Evolutionary conservation across 1,284 basidiomycete genomes (phyloP), one percentile per base, ranked within the genome.

Genomic region (Taiwanofungus camphoratus): DNA sequence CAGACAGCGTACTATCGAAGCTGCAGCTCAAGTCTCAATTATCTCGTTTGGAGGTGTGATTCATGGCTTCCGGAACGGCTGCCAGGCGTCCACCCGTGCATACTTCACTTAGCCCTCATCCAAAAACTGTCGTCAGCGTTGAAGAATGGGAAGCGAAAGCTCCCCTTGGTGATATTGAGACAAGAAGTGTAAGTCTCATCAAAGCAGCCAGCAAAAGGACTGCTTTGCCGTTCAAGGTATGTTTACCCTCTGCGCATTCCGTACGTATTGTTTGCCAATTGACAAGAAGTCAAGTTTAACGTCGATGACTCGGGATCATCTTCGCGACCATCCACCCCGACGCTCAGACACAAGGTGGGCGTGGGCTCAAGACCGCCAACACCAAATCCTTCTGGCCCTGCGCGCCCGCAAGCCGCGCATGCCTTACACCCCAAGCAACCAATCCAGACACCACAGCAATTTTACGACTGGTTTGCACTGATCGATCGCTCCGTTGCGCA

Each of bases 401-500:
- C 57, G 61, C 29, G 64, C 57, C 44, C 58, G 55, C 36, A 51
- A 30, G 39, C 57, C 42, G 42, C 48, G n/a, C 74, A 81, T 59
- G 65, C 74, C 0, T 67, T 88, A 15, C 79, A 82, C 53, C 82
- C 85, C 5, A 76, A 73, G 44, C 73, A 79, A 20, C 82, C 88
- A 4, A 81, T 97, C 34, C 76, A 83, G 49, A 93, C 90, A 0
- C 83, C 91, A 0, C 90, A 96, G 56, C 89, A 94, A 54, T 95
- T 96, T 64, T 91, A 93, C 58, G 93, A 96, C 66, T 95, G 92
- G 84, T 93, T 92, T 61, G 76, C 87, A 0, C 71, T 86, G 30
- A 81, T 96, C 39, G 91, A 95, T 50, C 74, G 87, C 15, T 86
- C 85, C 1, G 88, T 95, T 23, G 85, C 92, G 11, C 88, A 92